Conservation (phyloP, 768 basidiomycete species). For the Mycena polygramma region DNA sequence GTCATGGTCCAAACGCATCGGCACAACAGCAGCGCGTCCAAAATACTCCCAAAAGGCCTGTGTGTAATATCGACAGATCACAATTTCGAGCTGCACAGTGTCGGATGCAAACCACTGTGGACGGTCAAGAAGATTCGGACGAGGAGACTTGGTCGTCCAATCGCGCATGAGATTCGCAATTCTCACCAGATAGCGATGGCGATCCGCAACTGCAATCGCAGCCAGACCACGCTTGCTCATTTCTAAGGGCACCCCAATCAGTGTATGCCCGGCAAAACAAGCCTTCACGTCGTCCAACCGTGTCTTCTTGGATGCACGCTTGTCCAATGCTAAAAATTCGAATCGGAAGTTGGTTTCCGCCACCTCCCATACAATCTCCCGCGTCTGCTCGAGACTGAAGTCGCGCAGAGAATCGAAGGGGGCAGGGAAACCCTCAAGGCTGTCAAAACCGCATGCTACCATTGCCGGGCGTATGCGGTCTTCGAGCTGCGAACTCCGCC, state of each 20-base stretch:
- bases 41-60: conserved; percentile 13
- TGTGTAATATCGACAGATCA: conserved; percentile 8
- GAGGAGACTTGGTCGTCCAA: too few species aligned
- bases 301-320: neutral
- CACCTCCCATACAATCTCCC: conserved; percentile 7
- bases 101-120: neutral
- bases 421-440: conserved; percentile 1
- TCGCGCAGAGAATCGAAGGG: neutral
- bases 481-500: neutral
- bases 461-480: neutral
- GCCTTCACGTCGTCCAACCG: neutral
- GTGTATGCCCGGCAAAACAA: too few species aligned
- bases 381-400: conserved; percentile 7
- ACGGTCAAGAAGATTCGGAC: neutral
- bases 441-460: neutral
- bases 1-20: conserved; percentile 5
- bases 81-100: neutral
- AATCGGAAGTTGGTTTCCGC: conserved; percentile 10
- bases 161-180: neutral
- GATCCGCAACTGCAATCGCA: neutral
- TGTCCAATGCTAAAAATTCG: conserved; percentile 1
- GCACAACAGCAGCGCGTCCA: conserved; percentile 11
- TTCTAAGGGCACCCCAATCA: neutral
- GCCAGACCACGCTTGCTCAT: conserved; percentile 3
- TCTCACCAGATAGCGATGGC: neutral